These are phyloP conservation scores for Picochlorum sp. DNA, from an alignment of 139 green algal genomes.

Conservation along the genomic window DNA sequence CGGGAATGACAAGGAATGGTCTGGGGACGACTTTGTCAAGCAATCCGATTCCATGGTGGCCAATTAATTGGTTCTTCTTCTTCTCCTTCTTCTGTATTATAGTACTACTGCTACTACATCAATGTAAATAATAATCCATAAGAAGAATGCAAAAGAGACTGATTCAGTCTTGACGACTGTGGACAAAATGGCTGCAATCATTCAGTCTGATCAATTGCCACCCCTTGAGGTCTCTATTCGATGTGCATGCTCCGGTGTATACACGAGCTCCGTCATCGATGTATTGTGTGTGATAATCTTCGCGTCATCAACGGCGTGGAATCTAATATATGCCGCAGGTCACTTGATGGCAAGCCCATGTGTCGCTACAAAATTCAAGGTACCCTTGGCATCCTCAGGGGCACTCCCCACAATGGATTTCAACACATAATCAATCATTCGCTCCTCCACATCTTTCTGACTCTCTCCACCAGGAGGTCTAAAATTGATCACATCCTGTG, in stretches of 20 bases:
- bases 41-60: slow-evolving; percentile 66
- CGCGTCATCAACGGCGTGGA: slow-evolving; percentile 16
- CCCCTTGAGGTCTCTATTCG: not conserved
- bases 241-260: not conserved
- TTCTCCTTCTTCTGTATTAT: not conserved
- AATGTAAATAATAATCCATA: too few relatives aligned
- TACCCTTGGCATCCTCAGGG: not conserved
- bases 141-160: not conserved
- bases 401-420: slow-evolving; percentile 8
- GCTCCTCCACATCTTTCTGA: slow-evolving; percentile 27
- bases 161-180: not conserved
- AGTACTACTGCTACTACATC: not conserved
- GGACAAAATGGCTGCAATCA: slow-evolving; percentile 14
- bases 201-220: slow-evolving; percentile 33
- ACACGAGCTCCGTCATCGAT: slow-evolving; percentile 15
- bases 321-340: slow-evolving; percentile 15
- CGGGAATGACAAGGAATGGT: slow-evolving; percentile 84
- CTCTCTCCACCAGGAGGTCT: slow-evolving; percentile 21
- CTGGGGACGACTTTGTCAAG: slow-evolving; percentile 82
- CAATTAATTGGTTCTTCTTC: slow-evolving; percentile 20
- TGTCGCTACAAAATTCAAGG: slow-evolving; percentile 6
- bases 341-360: slow-evolving; percentile 32
- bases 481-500: slow-evolving; percentile 11
- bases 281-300: slow-evolving; percentile 26
- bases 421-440: slow-evolving; percentile 21